Evolutionary conservation across 208 protist species (phyloP), one percentile per base, ranked within the genome.

Genomic region (Leishmania guyanensis): DNA sequence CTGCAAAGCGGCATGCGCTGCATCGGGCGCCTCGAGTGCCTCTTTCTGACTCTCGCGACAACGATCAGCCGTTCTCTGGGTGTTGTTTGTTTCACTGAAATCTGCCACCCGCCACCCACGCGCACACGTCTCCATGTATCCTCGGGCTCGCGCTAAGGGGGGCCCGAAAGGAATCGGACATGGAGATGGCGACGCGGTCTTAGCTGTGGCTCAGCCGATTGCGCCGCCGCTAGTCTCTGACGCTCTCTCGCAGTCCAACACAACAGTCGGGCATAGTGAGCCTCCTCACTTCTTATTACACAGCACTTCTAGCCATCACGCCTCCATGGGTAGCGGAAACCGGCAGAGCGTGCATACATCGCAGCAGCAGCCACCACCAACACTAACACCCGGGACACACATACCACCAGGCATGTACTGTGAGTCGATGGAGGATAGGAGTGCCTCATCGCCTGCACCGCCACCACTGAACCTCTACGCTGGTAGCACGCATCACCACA

Each of bases 71-170:
- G 36, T 39, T 39, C 36, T 39, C 36, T 39, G 36, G 36, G 36
- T 39, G 0, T 39, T 39, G 36, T 2, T 39, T 39, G 36, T 39
- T 39, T 39, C 36, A 39, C 36, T 39, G 36, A 39, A 39, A 39
- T 39, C 33, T 39, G 1, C 36, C 36, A 1, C 36, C 36, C 36
- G 36, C 36, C 51, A 54, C 60, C n/a, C n/a, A 36, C 60, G 36
- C 60, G n/a, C 60, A 66, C n/a, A 12, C 51, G 16, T 6, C 5
- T 6, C 3, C 75, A 78, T 78, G 75, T 78, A 78, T 58, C 75
- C 75, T 14, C 43, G 51, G 2, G 17, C 39, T 48, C 75, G 75
- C 20, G 58, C 46, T 1, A 78, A 78, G 36, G 75, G 54, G 1
- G 60, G 22, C 75, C 5, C 26, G 5, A 26, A 29, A 36, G 71